A percentile compares a stretch with the other conserved stretches of the same genome.
Evolutionary conservation across 176 grass and related monocot genomes (phyloP).

Genomic region (Eragrostis curvula): DNA sequence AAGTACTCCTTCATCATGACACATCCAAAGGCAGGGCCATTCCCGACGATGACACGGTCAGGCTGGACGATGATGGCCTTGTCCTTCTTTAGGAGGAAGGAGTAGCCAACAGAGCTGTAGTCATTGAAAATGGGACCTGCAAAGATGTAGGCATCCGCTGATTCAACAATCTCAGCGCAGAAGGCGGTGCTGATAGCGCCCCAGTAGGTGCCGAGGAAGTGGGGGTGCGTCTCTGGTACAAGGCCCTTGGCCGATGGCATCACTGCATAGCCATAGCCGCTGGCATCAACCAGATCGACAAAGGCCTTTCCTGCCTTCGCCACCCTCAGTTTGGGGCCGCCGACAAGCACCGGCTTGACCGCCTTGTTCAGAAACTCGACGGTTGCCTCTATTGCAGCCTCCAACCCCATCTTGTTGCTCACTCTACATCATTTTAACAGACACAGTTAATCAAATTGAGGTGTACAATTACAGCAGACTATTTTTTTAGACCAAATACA

Average conservation of each 20-base stretch:
- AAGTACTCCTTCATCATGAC: constrained; percentile 84
- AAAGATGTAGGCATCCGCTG: constrained; percentile 82
- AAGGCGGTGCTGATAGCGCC: constrained; percentile 83
- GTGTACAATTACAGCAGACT: not conserved
- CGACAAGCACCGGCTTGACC: constrained; percentile 75
- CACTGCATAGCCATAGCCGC: constrained; percentile 69
- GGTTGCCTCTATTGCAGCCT: constrained; percentile 71
- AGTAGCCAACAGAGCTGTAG: constrained; percentile 94
- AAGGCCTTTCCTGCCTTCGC: constrained; percentile 71
- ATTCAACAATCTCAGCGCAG: constrained; percentile 85
- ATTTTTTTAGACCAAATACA: too few species aligned
- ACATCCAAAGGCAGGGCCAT: constrained; percentile 73
- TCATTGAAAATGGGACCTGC: constrained; percentile 90
- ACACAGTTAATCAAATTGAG: not conserved
- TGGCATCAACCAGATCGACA: constrained; percentile 55
- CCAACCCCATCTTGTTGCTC: constrained; percentile 79
- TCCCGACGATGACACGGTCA: constrained; percentile 70
- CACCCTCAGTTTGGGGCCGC: constrained; percentile 75
- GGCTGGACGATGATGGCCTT: constrained; percentile 84
- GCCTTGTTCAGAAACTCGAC: constrained; percentile 79
- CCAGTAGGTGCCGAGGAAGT: constrained; percentile 90
- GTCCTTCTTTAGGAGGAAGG: constrained; percentile 89
- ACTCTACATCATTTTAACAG: constrained; percentile 41
- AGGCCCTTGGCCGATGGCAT: constrained; percentile 94
- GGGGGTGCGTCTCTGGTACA: constrained; percentile 72